Base-by-base conservation (phyloP, 805 yeast genomes). In the Zygosaccharomyces lentus region DNA sequence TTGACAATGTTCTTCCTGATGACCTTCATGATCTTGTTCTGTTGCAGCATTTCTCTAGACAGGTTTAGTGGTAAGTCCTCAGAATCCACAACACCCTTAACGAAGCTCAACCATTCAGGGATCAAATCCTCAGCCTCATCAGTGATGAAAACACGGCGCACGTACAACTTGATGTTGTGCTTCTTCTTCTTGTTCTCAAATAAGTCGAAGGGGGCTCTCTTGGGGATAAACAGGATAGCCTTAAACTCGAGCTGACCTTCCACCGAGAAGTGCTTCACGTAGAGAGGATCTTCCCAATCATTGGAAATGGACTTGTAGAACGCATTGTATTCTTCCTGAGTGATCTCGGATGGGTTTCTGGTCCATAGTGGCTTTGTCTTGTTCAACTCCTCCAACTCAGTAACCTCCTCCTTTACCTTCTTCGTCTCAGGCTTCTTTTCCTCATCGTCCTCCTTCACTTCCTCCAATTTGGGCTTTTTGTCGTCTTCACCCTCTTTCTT, bases 281-380 rank as follows among this genome's bases (percentile, higher is more conserved):
- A 97, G 70, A 93, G 82, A 75, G 96, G 99, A 71, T 93, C 99
- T 78, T 93, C 99, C 99, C 99, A 93, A 75, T 93, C 99, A 75
- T 93, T 93, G 47, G 99, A 90, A 67, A 93, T 93, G 42, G 98
- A 89, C 80, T 93, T 93, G 87, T 93, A 93, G 86, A 93, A 93
- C 50, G 98, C 95, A 66, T 93, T 91, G 81, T 93, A 93, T 77
- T 93, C 99, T 58, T 93, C 99, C 78, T 88, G 90, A 56, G 96
- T 81, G 60, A 93, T 95, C 55, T 93, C 99, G 62, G 91, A 75
- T 72, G 99, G 99, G 79, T 84, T 86, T 81, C 98, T 88, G 59
- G 99, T 93, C 99, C 99, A 93, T 69, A 93, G 77, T 56, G 99
- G 99, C 78, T 93, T 93, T 59, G 96, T 87, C 80, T 91, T 93